A percentile compares a stretch with the other conserved stretches of the same genome.
These are phyloP conservation scores for Ogataea salicorniae DNA, from an alignment of 805 yeast species.

Conservation along the genomic window DNA sequence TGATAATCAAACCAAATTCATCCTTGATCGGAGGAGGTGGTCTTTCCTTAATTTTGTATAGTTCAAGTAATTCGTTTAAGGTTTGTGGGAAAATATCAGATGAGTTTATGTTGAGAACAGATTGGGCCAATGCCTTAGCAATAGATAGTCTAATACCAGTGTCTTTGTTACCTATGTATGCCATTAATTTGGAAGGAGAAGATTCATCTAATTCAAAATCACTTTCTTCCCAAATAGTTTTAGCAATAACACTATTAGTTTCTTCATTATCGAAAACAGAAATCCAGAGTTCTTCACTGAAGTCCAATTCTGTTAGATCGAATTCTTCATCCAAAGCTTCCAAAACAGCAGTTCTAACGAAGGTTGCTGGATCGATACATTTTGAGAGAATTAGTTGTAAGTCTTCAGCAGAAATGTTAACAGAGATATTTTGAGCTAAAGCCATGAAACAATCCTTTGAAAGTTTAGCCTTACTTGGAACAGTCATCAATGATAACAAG, in stretches of 20 bases:
- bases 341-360: slow-evolving; percentile 73
- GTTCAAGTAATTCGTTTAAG: slow-evolving; percentile 42
- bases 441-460: slow-evolving; percentile 81
- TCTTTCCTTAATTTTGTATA: slow-evolving; percentile 55
- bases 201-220: slow-evolving; percentile 39
- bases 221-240: slow-evolving; percentile 83
- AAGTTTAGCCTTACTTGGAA: slow-evolving; percentile 73
- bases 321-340: slow-evolving; percentile 86
- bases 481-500: slow-evolving; percentile 58
- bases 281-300: slow-evolving; percentile 61
- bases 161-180: slow-evolving; percentile 49
- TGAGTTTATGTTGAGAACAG: slow-evolving; percentile 35
- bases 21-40: slow-evolving; percentile 79
- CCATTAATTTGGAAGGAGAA: slow-evolving; percentile 43
- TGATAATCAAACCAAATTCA: slow-evolving; percentile 71
- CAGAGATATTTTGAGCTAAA: slow-evolving; percentile 70
- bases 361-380: slow-evolving; percentile 54
- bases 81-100: slow-evolving; percentile 27
- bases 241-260: slow-evolving; percentile 58
- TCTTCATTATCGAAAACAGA: slow-evolving; percentile 69
- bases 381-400: slow-evolving; percentile 51
- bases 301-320: slow-evolving; percentile 42
- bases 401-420: slow-evolving; percentile 53
- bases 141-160: slow-evolving; percentile 68
- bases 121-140: slow-evolving; percentile 65